Conservation (phyloP, 768 basidiomycete species). For the Psilocybe azurescens region DNA sequence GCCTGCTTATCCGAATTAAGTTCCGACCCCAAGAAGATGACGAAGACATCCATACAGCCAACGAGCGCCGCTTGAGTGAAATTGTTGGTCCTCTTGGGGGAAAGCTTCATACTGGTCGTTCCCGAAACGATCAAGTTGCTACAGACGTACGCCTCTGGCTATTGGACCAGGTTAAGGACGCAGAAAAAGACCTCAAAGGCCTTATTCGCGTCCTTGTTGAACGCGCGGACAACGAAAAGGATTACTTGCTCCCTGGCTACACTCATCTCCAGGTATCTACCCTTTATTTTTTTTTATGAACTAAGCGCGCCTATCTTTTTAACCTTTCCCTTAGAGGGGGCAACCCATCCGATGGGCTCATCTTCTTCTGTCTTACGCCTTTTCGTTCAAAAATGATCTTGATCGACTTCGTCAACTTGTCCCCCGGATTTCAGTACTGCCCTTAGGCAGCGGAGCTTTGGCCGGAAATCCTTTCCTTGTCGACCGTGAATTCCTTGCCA, state of each 20-base stretch:
- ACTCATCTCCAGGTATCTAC: slow-evolving; percentile 91
- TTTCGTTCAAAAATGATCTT: slow-evolving; percentile 90
- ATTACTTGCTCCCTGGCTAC: slow-evolving; percentile 92
- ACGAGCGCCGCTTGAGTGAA: slow-evolving; percentile 93
- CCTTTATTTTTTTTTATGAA: not conserved
- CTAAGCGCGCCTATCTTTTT: not conserved
- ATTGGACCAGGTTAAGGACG: slow-evolving; percentile 71
- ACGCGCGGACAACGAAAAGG: slow-evolving; percentile 92
- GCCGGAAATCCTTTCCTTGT: slow-evolving; percentile 97
- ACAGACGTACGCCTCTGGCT: slow-evolving; percentile 99
- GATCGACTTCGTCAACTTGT: slow-evolving; percentile 83
- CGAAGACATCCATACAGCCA: slow-evolving; percentile 99
- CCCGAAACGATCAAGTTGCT: slow-evolving; percentile 97
- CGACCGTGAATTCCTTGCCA: slow-evolving; percentile 90
- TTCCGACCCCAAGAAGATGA: slow-evolving; percentile 86
- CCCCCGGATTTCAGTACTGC: slow-evolving; percentile 91
- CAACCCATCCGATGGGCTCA: slow-evolving; percentile 99
- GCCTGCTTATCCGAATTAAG: slow-evolving; percentile 39
- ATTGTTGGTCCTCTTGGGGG: slow-evolving; percentile 92
- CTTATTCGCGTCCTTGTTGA: slow-evolving; percentile 90
- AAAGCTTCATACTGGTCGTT: slow-evolving; percentile 96
- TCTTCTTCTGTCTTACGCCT: slow-evolving; percentile 92
- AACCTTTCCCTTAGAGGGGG: slow-evolving; percentile 67
- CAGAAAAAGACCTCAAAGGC: slow-evolving; percentile 72
- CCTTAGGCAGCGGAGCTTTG: slow-evolving; percentile 92